These are phyloP conservation scores for Sphagnurus paluster DNA, from an alignment of 1,284 basidiomycete species.

Conservation along the genomic window DNA sequence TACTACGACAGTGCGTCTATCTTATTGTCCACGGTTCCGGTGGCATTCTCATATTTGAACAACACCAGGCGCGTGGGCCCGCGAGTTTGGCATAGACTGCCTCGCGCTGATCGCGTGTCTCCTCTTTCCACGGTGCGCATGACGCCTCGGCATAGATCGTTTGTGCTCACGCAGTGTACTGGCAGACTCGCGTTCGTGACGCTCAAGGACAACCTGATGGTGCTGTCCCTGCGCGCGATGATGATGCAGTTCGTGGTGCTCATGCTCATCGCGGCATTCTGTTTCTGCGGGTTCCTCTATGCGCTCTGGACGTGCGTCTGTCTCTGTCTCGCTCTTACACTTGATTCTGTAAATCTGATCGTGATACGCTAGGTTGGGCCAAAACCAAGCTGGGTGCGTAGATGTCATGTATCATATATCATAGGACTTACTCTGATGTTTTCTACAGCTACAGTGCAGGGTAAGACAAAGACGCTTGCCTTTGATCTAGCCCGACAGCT, in stretches of 20 bases:
- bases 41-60: background rate
- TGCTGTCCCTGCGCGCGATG: slow-evolving; percentile 79
- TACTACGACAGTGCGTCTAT: slow-evolving; percentile 51
- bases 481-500: background rate
- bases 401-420: background rate
- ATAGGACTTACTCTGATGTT: background rate
- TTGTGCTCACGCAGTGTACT: slow-evolving; percentile 5
- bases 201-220: slow-evolving; percentile 83
- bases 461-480: slow-evolving; percentile 32
- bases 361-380: slow-evolving; percentile 48
- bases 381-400: slow-evolving; percentile 54
- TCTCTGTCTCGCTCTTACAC: slow-evolving; percentile 1
- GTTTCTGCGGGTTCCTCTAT: slow-evolving; percentile 89
- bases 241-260: slow-evolving; percentile 74
- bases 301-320: slow-evolving; percentile 83
- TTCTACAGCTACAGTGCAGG: slow-evolving; percentile 43
- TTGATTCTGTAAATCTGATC: background rate
- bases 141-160: no score
- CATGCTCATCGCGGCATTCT: slow-evolving; percentile 89
- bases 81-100: slow-evolving; percentile 66
- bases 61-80: slow-evolving; percentile 56
- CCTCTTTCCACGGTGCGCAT: slow-evolving; percentile 76
- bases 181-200: slow-evolving; percentile 85
- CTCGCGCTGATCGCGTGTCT: slow-evolving; percentile 81
- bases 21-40: background rate